Evolutionary conservation across 2,329 filamentous ascomycete species (phyloP), one percentile per base, ranked within the genome.

Genomic region (Teratosphaeria zuluensis): DNA sequence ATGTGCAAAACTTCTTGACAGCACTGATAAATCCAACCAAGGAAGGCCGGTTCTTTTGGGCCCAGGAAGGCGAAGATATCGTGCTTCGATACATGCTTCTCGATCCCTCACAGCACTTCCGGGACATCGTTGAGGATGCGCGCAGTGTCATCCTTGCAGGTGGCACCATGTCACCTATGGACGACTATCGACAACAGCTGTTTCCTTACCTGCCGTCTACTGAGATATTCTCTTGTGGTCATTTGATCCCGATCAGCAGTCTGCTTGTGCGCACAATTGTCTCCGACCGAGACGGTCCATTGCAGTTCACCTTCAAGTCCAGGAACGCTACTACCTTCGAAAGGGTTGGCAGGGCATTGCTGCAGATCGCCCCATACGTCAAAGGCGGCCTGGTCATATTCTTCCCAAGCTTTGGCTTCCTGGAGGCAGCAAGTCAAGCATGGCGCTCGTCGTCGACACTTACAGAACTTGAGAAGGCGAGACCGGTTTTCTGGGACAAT

Each of bases 101-200:
- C 0, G 94, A 96, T 33, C 92, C 94, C 0, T 92, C 92, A 0
- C 86, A 92, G 66, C 90, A 95, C 64, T 97, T 99, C 73, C 87
- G 87, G 7, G 88, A 92, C 11, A 88, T 97, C 56, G 90, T 92
- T 1, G 85, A 89, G 32, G 85, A 88, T 62, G 90, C 94, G 0
- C 82, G 91, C 59, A 89, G 92, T 1, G 88, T 99, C 3, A 87
- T 99, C 51, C 78, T 99, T 3, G 94, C 92, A 0, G 94, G 94
- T 59, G 94, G 94, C 24, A 99, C 94, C 30, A 97, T 99, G 94
- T 95, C 94, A 2, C 94, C 94, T 73, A 95, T 97, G 77, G 83
- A 87, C 28, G 94, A 97, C 74, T 99, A 96, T 73, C 85, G 82
- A 38, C 81, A 87, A 3, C 89, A 96, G 66, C 79, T 99, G 0